phyloP scores from a whole-genome alignment of 2,329 filamentous ascomycete species.

The Diaporthe ampelina region DNA sequence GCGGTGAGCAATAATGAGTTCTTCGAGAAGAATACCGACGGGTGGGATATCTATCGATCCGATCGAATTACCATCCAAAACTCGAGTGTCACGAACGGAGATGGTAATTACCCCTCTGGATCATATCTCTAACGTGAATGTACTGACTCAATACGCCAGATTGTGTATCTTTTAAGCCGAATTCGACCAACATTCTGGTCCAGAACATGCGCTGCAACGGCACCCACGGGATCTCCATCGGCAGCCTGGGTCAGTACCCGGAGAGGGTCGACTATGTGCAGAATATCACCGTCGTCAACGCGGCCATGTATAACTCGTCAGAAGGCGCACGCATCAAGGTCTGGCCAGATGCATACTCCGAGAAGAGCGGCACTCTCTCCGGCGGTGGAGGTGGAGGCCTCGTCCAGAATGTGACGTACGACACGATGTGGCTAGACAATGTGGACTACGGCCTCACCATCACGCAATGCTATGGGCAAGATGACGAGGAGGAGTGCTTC shows the following conservation, averaged over 20 bases:
- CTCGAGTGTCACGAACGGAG: constrained; percentile 74
- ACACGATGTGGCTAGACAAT: constrained; percentile 68
- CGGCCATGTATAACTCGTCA: constrained; percentile 70
- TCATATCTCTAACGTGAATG: accelerated
- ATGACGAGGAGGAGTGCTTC: constrained; percentile 72
- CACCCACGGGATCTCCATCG: constrained; percentile 80
- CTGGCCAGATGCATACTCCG: constrained; percentile 53
- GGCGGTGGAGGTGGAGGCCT: constrained; percentile 70
- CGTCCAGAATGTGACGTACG: constrained; percentile 73
- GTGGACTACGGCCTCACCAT: constrained; percentile 75
- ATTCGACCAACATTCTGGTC: constrained; percentile 77
- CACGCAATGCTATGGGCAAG: constrained; percentile 60
- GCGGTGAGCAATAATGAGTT: constrained; percentile 66
- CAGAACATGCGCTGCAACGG: constrained; percentile 78
- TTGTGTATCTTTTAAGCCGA: constrained; percentile 83
- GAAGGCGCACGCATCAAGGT: constrained; percentile 82
- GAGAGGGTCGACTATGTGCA: constrained; percentile 76
- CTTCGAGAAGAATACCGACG: constrained; percentile 75
- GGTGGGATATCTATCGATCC: constrained; percentile 72
- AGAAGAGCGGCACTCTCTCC: constrained; percentile 62
- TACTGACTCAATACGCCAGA: constrained; percentile 49
- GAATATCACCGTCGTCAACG: constrained; percentile 76
- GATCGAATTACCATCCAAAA: constrained; percentile 74
- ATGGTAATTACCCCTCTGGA: constrained; percentile 52
- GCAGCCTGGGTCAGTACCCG: constrained; percentile 77